Conservation (phyloP, 208 protist species). For the Crithidia sp. region DNA sequence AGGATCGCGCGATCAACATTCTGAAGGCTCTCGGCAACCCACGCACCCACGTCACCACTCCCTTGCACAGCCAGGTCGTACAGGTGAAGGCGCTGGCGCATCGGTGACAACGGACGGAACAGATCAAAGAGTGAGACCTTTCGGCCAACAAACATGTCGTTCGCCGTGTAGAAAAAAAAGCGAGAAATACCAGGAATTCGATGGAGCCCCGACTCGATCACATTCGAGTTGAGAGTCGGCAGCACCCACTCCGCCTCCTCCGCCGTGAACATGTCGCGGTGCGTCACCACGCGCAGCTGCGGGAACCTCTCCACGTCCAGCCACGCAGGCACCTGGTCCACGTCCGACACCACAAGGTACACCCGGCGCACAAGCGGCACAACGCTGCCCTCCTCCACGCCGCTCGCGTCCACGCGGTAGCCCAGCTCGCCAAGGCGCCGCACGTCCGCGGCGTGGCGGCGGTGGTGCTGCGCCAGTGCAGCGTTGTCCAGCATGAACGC, state of each 20-base stretch:
- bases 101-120: slow-evolving; percentile 46
- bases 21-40: neutral
- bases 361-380: slow-evolving; percentile 36
- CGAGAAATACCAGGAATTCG: slow-evolving; percentile 47
- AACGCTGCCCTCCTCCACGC: slow-evolving; percentile 16
- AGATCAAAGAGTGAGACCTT: slow-evolving; percentile 50
- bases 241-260: slow-evolving; percentile 33
- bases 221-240: slow-evolving; percentile 47
- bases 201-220: slow-evolving; percentile 47
- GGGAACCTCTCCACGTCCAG: slow-evolving; percentile 39
- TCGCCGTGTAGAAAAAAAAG: slow-evolving; percentile 58
- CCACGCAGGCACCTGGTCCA: slow-evolving; percentile 50
- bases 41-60: neutral
- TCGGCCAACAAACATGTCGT: slow-evolving; percentile 54
- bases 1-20: slow-evolving; percentile 2
- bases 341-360: slow-evolving; percentile 43
- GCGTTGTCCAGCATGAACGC: slow-evolving; percentile 31
- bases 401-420: slow-evolving; percentile 29
- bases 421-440: slow-evolving; percentile 27
- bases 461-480: slow-evolving; percentile 33
- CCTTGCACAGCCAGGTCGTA: neutral
- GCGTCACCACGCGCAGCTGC: slow-evolving; percentile 42
- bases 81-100: slow-evolving; percentile 7
- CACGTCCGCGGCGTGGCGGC: slow-evolving; percentile 27
- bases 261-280: slow-evolving; percentile 41